Conservation (phyloP, 768 basidiomycete species). For the Crassisporium funariophilum region DNA sequence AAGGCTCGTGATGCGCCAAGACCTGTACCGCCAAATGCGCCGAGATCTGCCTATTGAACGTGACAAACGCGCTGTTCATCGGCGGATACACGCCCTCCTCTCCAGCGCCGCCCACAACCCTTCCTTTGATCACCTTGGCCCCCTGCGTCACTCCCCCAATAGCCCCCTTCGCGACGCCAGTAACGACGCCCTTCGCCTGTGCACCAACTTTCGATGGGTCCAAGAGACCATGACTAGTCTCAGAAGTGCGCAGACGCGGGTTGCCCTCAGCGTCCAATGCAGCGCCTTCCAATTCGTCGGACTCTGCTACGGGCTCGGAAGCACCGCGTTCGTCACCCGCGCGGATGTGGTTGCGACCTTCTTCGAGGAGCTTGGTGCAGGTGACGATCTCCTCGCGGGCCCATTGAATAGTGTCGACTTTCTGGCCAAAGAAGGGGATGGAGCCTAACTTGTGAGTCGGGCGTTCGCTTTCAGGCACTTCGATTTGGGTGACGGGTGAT, state of each 20-base stretch:
- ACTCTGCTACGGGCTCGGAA: conserved; percentile 7
- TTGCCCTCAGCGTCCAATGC: conserved; percentile 20
- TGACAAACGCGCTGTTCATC: conserved; percentile 78
- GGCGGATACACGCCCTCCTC: conserved; percentile 50
- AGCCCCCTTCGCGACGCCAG: conserved; percentile 21
- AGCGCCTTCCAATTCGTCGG: conserved; percentile 13
- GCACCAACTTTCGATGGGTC: conserved; percentile 18
- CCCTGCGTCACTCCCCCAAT: conserved; percentile 29
- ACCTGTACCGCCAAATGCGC: conserved; percentile 85
- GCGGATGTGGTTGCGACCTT: conserved; percentile 42
- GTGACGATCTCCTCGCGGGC: conserved; percentile 69
- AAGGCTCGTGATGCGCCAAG: conserved; percentile 79
- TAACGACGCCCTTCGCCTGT: conserved; percentile 24
- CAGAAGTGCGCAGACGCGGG: conserved; percentile 8
- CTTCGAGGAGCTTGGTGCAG: conserved; percentile 54
- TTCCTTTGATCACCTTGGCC: conserved; percentile 23
- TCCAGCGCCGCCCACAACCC: conserved; percentile 16
- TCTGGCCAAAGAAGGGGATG: conserved; percentile 68
- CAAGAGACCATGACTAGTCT: conserved; percentile 4
- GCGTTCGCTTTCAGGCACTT: conserved; percentile 69
- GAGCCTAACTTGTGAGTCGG: conserved; percentile 78
- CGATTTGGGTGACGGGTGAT: conserved; percentile 13
- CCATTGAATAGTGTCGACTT: conserved; percentile 96
- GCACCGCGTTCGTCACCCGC: conserved; percentile 28
- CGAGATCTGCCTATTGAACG: conserved; percentile 90